Conservation (phyloP, 1,284 basidiomycete species). For the Cystobasidium slooffiae region DNA sequence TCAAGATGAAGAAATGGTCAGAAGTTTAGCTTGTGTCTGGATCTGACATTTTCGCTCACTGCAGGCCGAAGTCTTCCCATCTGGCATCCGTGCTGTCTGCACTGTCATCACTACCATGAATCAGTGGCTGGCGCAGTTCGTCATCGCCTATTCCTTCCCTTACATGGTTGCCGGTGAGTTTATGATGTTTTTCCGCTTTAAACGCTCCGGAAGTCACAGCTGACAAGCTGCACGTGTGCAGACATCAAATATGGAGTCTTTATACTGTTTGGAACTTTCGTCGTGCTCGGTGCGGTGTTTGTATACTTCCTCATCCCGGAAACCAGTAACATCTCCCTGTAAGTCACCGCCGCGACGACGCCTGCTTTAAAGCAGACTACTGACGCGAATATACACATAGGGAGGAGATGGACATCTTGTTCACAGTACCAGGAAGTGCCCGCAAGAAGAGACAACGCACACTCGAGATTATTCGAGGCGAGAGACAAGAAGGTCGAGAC, state of each 20-base stretch:
- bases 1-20: background rate
- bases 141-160: conserved; percentile 40
- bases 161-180: conserved; percentile 25
- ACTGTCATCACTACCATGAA: conserved; percentile 36
- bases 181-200: background rate
- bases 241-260: conserved; percentile 41
- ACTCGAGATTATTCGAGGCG: conserved; percentile 27
- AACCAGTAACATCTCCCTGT: conserved; percentile 44
- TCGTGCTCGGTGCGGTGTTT: conserved; percentile 33
- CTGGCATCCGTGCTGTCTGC: conserved; percentile 40
- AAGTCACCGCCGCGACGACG: conserved; percentile 14
- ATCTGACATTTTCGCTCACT: background rate
- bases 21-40: background rate
- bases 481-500: conserved; percentile 1
- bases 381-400: background rate
- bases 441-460: conserved; percentile 18
- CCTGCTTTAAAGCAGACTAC: background rate
- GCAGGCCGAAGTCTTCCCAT: conserved; percentile 38
- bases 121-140: conserved; percentile 41
- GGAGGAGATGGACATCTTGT: conserved; percentile 36
- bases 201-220: background rate
- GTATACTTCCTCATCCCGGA: conserved; percentile 49
- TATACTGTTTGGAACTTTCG: conserved; percentile 41
- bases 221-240: background rate
- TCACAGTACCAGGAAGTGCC: conserved; percentile 25